A percentile compares a stretch with the other conserved stretches of the same genome.
Conservation (phyloP, 1,139 yeast species). For the Yamadazyma mexicana region DNA sequence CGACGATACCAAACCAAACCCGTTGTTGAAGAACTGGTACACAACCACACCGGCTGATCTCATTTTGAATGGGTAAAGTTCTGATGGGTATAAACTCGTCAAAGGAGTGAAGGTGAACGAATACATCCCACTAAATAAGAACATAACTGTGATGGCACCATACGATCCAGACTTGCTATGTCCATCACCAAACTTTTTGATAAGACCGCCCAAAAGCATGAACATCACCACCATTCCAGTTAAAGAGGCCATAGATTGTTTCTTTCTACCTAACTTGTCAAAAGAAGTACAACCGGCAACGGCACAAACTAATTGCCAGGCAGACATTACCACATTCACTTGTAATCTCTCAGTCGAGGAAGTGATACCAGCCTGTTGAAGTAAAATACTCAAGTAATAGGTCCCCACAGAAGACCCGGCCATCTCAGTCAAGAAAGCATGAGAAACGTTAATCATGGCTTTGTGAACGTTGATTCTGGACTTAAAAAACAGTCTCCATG, state of each 20-base stretch:
- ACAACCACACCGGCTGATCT: slow-evolving; percentile 14
- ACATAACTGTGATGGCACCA: slow-evolving; percentile 18
- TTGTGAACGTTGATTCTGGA: slow-evolving; percentile 14
- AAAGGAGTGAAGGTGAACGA: slow-evolving; percentile 17
- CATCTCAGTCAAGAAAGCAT: slow-evolving; percentile 17
- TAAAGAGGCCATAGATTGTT: slow-evolving; percentile 11
- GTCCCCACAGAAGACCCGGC: slow-evolving; percentile 19
- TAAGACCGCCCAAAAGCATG: slow-evolving; percentile 14
- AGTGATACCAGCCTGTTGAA: slow-evolving; percentile 14
- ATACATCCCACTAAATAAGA: slow-evolving; percentile 18
- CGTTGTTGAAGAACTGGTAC: slow-evolving; percentile 8
- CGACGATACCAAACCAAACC: slow-evolving; percentile 13
- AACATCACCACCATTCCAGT: slow-evolving; percentile 14
- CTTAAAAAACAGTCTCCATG: slow-evolving; percentile 14
- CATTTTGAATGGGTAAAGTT: slow-evolving; percentile 14
- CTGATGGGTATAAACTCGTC: slow-evolving; percentile 14
- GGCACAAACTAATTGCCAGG: slow-evolving; percentile 16
- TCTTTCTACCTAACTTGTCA: slow-evolving; percentile 17
- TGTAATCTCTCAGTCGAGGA: slow-evolving; percentile 12
- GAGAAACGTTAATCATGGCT: slow-evolving; percentile 12
- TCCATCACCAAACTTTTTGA: slow-evolving; percentile 16
- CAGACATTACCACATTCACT: slow-evolving; percentile 15
- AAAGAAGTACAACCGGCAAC: slow-evolving; percentile 11
- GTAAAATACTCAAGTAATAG: slow-evolving; percentile 15
- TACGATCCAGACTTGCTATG: slow-evolving; percentile 13